A percentile compares a stretch with the other conserved stretches of the same genome.
phyloP scores from a whole-genome alignment of 352 stramenopile species.

The Plasmopara viticola region DNA sequence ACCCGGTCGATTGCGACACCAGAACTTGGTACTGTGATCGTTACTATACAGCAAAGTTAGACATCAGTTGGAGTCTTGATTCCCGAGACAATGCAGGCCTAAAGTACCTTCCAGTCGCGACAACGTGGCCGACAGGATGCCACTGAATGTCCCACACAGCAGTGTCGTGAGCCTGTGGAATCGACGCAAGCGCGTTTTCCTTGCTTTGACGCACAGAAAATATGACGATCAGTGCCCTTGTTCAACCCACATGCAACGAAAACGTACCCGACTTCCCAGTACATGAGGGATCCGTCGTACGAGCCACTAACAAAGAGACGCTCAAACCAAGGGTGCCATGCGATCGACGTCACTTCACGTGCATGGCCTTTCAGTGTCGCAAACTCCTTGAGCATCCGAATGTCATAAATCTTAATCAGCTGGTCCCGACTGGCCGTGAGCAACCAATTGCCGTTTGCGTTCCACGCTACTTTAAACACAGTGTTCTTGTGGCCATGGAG shows the following conservation, averaged over 20 bases:
- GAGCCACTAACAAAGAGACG: conserved; percentile 94
- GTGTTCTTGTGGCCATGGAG: conserved; percentile 98
- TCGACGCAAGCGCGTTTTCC: conserved; percentile 72
- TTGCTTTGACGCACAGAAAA: conserved; percentile 42
- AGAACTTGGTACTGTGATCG: conserved; percentile 98
- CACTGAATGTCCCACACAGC: conserved; percentile 98
- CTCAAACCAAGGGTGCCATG: conserved; percentile 97
- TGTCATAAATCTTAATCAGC: conserved; percentile 98
- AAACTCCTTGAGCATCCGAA: conserved; percentile 94
- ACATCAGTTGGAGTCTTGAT: neutral
- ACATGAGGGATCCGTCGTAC: conserved; percentile 96
- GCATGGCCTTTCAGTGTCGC: conserved; percentile 93
- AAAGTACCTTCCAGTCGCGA: conserved; percentile 88
- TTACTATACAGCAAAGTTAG: conserved; percentile 51
- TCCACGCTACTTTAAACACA: conserved; percentile 96
- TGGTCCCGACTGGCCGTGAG: conserved; percentile 95
- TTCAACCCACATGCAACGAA: too few relatives aligned
- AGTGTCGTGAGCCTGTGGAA: conserved; percentile 93
- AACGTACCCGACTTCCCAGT: conserved; percentile 93
- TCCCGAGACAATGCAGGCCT: neutral
- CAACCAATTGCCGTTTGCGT: conserved; percentile 97
- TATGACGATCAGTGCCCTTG: neutral
- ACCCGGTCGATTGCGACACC: conserved; percentile 92
- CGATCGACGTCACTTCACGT: conserved; percentile 94
- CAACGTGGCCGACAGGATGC: conserved; percentile 94